Percentiles rank a stretch among this genome's conserved stretches.
phyloP scores from a whole-genome alignment of 164 flowering plant species.

The Paratinospora sagittata region DNA sequence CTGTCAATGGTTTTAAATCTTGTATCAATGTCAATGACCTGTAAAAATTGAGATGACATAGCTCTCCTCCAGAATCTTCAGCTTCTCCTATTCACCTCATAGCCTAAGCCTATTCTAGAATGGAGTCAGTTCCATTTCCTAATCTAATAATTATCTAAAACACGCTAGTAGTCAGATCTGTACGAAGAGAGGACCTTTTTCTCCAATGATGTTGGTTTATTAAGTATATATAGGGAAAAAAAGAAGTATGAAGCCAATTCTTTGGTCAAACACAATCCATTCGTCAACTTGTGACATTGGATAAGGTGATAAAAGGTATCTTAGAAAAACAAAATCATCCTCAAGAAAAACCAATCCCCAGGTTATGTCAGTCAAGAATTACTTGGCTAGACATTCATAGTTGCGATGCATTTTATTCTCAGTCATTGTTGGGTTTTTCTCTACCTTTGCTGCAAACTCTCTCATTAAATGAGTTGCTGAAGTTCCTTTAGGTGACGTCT shows the following conservation, averaged over 20 bases:
- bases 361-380: neutral
- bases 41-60: neutral
- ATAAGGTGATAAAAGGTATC: too few relatives aligned
- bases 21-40: neutral
- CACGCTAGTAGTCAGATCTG: neutral
- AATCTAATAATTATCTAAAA: neutral
- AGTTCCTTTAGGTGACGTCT: constrained; percentile 26
- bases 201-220: neutral
- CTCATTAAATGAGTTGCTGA: constrained; percentile 9
- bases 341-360: neutral
- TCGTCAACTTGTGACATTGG: neutral
- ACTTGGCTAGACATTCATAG: neutral
- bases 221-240: neutral
- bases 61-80: too few relatives aligned
- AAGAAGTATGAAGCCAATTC: neutral
- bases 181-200: neutral
- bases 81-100: too few relatives aligned
- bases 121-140: neutral
- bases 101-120: neutral
- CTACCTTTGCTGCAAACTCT: constrained; percentile 6
- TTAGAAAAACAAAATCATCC: neutral
- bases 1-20: neutral
- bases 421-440: neutral
- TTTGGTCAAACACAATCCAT: neutral
- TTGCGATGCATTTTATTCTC: neutral